Evolutionary conservation across 805 yeast genomes (phyloP).

Genomic region (Wickerhamomyces mucosus): DNA sequence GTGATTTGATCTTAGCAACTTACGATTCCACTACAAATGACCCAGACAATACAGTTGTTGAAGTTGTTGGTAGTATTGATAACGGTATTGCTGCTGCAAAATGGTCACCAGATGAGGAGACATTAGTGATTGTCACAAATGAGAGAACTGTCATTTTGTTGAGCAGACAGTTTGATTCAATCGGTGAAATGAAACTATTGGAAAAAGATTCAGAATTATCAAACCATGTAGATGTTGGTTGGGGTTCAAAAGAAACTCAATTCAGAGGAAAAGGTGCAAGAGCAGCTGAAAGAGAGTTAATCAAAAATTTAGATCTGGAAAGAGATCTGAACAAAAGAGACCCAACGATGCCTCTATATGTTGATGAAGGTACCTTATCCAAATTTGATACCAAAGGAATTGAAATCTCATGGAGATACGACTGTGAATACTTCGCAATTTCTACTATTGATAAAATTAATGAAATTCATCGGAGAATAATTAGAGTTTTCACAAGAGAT

Average conservation of each 20-base stretch:
- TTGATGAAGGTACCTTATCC: conserved; percentile 60
- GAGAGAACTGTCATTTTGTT: conserved; percentile 55
- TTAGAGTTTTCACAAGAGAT: conserved; percentile 74
- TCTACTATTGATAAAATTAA: conserved; percentile 41
- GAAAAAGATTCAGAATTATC: conserved; percentile 57
- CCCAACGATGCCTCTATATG: conserved; percentile 74
- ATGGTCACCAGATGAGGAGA: conserved; percentile 93
- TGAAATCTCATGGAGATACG: conserved; percentile 89
- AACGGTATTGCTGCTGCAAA: conserved; percentile 59
- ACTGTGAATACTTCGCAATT: conserved; percentile 74
- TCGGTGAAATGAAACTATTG: conserved; percentile 51
- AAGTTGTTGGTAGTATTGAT: conserved; percentile 80
- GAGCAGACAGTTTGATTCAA: conserved; percentile 71
- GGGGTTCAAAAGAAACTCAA: conserved; percentile 98
- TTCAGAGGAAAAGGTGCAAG: conserved; percentile 90
- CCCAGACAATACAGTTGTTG: conserved; percentile 45
- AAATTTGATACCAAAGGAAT: conserved; percentile 38
- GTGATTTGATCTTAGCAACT: conserved; percentile 64
- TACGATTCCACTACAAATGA: conserved; percentile 33
- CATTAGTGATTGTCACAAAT: conserved; percentile 57
- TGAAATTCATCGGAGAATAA: conserved; percentile 50
- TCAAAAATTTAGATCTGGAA: conserved; percentile 50
- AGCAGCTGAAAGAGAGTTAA: conserved; percentile 55
- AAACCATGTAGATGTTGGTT: conserved; percentile 90
- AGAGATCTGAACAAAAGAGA: conserved; percentile 64